Evolutionary conservation across 2,329 filamentous ascomycete species (phyloP), one percentile per base, ranked within the genome.

Genomic region (Elsinoe arachidis): DNA sequence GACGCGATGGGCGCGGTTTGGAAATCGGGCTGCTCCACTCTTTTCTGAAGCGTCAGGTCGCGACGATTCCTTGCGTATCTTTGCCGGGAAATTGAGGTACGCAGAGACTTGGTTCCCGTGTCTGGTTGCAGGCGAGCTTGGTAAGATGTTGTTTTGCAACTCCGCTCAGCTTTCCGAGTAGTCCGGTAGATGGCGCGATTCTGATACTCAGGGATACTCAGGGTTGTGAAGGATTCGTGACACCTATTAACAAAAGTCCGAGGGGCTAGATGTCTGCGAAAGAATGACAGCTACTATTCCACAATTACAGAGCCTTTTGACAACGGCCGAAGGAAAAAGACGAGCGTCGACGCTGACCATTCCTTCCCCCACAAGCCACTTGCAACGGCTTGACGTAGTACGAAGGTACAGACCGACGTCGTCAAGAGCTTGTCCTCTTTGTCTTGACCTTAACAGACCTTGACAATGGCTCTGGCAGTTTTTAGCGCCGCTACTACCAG

Each of bases 321-420:
- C 14, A 23, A 53, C 49, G 49, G 49, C 6, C 17, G 19, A 37
- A 21, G 33, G 14, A 26, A 53, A 53, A 53, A 39, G 19, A 14
- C 5, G 4, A 30, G 4, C 26, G 26, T 46, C 15, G 41, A 46
- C 15, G 19, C 14, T 17, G 33, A 38, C 11, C 49, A 23, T 23
- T 53, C 14, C 23, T 15, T 35, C 19, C 49, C 49, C 49, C 49
- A 38, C 49, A 53, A 53, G 49, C 49, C 30, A 44, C 49, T 33
- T 37, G 49, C 49, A 53, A 53, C 49, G 49, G 49, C 49, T 34
- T 53, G 49, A 53, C 49, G 49, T 53, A 53, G 49, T 34, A 23
- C 23, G 12, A 33, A 53, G 38, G 49, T 34, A 26, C 26, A 23
- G 49, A 53, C 39, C 49, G 49, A 38, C 49, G 33, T 14, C 7